Base-by-base conservation (phyloP, 371 early-diverging fungal species). In the Mucor ambiguus region DNA sequence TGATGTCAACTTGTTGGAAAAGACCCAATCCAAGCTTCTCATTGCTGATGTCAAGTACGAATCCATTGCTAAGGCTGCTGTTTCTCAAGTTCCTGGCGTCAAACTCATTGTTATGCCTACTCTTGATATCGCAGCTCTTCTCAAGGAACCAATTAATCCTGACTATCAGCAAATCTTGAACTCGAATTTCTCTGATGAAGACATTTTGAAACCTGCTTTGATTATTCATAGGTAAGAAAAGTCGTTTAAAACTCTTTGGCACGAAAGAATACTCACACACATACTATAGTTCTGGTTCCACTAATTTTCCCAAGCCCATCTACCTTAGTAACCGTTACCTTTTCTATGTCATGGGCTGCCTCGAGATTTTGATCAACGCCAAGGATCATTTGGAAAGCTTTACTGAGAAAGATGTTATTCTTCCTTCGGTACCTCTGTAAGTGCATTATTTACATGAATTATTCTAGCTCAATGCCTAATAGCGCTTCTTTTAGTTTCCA, bases 221-320 rank as follows among this genome's bases (percentile, higher is more conserved):
- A 71, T 71, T 11, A 67, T 67, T 38, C 71, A 71, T 33, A 66
- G 70, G 70, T 70, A 65, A 54, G 4, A 10, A n/a, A 28, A n/a
- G 2, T 11, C 4, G 32, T 60, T 5, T 20, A 14, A 29, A 30
- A 3, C 35, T 20, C 22, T 60, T 44, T 16, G 2, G 10, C n/a
- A 24, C 16, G 5, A 43, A 1, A 43, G 12, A 10, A 33, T 43
- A 18, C 24, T 58, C 2, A 41, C 26, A 41, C 28, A 16, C 26
- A 30, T 16, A 43, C 30, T 30, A 18, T 32, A 67, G 67, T 41
- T 71, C 71, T 26, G 71, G 71, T 4, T 56, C 71, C 11, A 67
- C 71, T 24, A 30, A n/a, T 4, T 67, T 71, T 22, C 71, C 71
- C 16, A 71, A 71, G 10, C 71, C 67, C 3, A 67, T 71, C 4